Evolutionary conservation across 1,284 basidiomycete species (phyloP).

Genomic region (Fistulinella cinereoalba): DNA sequence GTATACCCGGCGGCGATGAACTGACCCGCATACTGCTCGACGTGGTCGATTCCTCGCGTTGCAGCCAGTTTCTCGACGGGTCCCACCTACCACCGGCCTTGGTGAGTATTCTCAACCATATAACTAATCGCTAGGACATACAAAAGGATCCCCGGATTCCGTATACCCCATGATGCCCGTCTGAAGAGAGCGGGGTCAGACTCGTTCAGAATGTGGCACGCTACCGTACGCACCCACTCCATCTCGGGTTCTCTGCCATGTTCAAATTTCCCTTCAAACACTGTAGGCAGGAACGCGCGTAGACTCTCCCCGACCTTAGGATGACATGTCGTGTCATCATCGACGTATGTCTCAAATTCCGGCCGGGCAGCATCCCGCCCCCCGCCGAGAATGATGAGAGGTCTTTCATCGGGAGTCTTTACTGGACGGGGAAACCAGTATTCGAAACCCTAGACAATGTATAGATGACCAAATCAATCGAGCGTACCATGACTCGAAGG

Average conservation of each 20-base stretch:
- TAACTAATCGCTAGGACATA: conserved; percentile 35
- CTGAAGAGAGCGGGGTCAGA: conserved; percentile 34
- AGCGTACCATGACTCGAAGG: not conserved
- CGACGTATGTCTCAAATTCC: conserved; percentile 49
- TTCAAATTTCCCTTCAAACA: conserved; percentile 57
- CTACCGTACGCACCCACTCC: conserved; percentile 62
- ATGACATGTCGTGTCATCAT: conserved; percentile 62
- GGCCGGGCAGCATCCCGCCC: conserved; percentile 49
- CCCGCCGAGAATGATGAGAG: conserved; percentile 74
- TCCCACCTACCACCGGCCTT: conserved; percentile 52
- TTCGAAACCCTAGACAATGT: conserved; percentile 44
- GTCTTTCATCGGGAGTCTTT: conserved; percentile 33
- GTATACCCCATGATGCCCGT: conserved; percentile 85
- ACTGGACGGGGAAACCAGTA: conserved; percentile 81
- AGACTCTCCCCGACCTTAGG: conserved; percentile 47
- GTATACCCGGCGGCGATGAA: conserved; percentile 74
- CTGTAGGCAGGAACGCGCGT: conserved; percentile 53
- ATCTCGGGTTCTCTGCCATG: conserved; percentile 51
- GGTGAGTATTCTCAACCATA: not conserved
- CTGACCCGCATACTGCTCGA: conserved; percentile 48
- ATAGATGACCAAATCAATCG: not conserved
- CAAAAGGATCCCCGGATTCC: conserved; percentile 61
- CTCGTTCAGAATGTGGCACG: not conserved
- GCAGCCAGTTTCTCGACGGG: conserved; percentile 43
- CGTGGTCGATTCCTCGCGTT: conserved; percentile 10